Evolutionary conservation across 2,329 filamentous ascomycete species (phyloP), one percentile per base, ranked within the genome.

Genomic region (Fusarium praegraminearum): DNA sequence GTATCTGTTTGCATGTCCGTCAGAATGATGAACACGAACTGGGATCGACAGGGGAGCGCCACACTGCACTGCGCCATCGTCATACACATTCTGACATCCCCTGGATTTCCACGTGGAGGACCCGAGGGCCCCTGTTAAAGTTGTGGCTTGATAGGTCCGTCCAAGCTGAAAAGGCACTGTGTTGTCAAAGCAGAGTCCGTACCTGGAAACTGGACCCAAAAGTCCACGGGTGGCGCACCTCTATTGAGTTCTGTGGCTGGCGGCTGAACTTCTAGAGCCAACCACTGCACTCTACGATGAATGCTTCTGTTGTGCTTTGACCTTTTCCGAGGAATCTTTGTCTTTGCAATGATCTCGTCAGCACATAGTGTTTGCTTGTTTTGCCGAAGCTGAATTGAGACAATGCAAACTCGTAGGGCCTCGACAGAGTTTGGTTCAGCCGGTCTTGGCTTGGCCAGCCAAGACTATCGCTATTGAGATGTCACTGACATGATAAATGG

Each of bases 11-110:
- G 50, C 44, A 65, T 65, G 62, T 18, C 46, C 58, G 53, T 66
- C 67, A 70, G 53, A 57, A 50, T 53, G 43, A 62, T 56, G 56
- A 58, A 20, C 62, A 60, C 62, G 54, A 70, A 68, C 67, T 51
- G 35, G 58, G 67, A 70, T 70, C 67, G 63, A 61, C 67, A 70
- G 67, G 67, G 67, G 67, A 70, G 49, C 67, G 67, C 63, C 67
- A 70, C 63, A 60, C 38, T 47, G n/a, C 22, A 57, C 43, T 55
- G 26, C 26, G 44, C 58, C 49, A 63, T 62, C 57, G 41, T 54
- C 58, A 68, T 53, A 47, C 33, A 45, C 44, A 30, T 38, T 24
- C 35, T 24, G 13, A 16, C 24, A 26, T 54, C 67, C 67, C 49
- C 67, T 59, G 67, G 67, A 52, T 38, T 47, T 65, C 67, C 67